Evolutionary conservation across 192 early-diverging fungal species (phyloP), one percentile per base, ranked within the genome.

Genomic region (Pilobolus umbonatus): DNA sequence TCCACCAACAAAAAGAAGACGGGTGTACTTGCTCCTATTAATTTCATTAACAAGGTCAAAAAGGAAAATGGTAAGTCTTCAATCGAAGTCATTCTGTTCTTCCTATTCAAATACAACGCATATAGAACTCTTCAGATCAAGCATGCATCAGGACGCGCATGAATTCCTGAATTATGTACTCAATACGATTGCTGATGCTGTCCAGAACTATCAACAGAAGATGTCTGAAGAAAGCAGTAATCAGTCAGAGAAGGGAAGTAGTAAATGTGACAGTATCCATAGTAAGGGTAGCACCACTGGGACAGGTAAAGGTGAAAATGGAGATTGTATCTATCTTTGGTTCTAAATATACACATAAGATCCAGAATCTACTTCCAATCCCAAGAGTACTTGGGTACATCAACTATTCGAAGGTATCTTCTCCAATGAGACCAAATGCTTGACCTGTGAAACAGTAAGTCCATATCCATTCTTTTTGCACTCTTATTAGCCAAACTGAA

Each of bases 111-210:
- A 35, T 54, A 36, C 45, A 49, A n/a, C 25, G 2, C 34, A n/a
- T 39, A 3, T 68, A 93, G 95, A 95, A 68, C 67, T 95, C 17
- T 99, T 98, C 64, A 83, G 91, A 44, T 86, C 88, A 61, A 94
- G 88, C 25, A 88, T 87, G 78, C 97, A 99, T 67, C 97, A 99
- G 69, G 97, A 99, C 70, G 96, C 95, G 0, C 97, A 99, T 68
- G 97, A 99, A 74, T 94, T 98, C 65, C 75, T 99, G 32, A 98
- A 97, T 78, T 98, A 88, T 67, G 58, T 93, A 12, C 75, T 99
- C 17, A 97, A 98, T 67, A 85, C 87, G 14, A 90, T 99, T 52
- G 86, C 85, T 11, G 96, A 99, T 60, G 88, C 89, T 62, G 84
- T 91, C 5, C 76, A 78, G 36, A 78, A 75, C 25, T 87, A 87